These are phyloP conservation scores for Carex parvula DNA, from an alignment of 176 grass and related monocot species.

Conservation along the genomic window DNA sequence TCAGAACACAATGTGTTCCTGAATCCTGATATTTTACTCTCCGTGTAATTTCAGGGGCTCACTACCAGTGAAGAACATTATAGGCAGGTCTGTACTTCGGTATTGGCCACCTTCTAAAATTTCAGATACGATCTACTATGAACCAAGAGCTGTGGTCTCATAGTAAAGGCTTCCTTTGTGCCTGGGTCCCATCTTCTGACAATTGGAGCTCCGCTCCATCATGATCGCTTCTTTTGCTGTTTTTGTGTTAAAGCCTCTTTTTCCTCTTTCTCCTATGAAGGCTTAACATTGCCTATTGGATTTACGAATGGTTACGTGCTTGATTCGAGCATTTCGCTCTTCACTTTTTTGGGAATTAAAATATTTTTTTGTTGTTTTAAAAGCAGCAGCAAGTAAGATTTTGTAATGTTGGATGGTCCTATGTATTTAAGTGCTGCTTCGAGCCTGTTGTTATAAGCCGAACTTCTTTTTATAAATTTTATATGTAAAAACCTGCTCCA, in stretches of 20 bases:
- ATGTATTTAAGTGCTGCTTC: conserved; percentile 20
- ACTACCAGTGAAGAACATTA: conserved; percentile 75
- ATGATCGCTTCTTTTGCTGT: not conserved
- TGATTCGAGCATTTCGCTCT: conserved; percentile 2
- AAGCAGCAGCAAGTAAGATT: not conserved
- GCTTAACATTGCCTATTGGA: conserved; percentile 17
- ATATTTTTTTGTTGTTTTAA: conserved; percentile 14
- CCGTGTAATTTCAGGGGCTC: conserved; percentile 63
- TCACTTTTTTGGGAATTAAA: conserved; percentile 9
- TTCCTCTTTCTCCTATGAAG: conserved; percentile 8
- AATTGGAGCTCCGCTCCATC: conserved; percentile 28
- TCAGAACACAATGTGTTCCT: not conserved
- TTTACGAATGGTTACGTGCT: not conserved
- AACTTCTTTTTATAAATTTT: not conserved
- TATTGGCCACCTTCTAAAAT: conserved; percentile 97
- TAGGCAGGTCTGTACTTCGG: conserved; percentile 84
- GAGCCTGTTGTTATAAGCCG: not conserved
- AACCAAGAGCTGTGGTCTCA: conserved; percentile 38
- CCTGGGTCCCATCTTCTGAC: conserved; percentile 31
- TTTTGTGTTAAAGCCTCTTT: conserved; percentile 13
- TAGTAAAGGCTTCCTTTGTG: conserved; percentile 25
- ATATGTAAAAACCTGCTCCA: not conserved
- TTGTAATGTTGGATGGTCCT: not conserved
- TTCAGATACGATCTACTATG: conserved; percentile 67
- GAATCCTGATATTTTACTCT: conserved; percentile 13